These are phyloP conservation scores for Metschnikowia peoriensis DNA, from an alignment of 805 yeast genomes.

Conservation along the genomic window DNA sequence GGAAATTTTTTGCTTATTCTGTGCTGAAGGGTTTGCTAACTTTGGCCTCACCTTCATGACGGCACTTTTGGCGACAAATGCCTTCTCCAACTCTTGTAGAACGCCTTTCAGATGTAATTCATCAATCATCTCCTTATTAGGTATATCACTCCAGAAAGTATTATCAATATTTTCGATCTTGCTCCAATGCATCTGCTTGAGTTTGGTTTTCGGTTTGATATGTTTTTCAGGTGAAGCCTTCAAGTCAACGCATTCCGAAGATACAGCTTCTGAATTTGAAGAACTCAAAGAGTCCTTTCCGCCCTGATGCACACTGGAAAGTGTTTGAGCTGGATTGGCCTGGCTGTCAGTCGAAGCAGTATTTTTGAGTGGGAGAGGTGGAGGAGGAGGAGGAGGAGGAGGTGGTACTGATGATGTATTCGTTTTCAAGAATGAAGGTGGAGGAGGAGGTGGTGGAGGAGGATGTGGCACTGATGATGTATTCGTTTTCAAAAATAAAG, in stretches of 20 bases:
- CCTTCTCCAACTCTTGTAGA: slow-evolving; percentile 76
- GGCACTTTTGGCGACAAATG: slow-evolving; percentile 79
- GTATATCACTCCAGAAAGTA: slow-evolving; percentile 80
- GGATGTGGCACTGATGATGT: no score
- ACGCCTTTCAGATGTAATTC: slow-evolving; percentile 75
- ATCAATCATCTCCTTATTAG: slow-evolving; percentile 57
- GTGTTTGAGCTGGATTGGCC: neutral
- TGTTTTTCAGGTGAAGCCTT: neutral
- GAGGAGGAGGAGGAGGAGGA: no score
- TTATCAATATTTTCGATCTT: slow-evolving; percentile 78
- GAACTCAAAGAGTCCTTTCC: neutral
- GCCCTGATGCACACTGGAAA: neutral
- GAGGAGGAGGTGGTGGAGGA: no score
- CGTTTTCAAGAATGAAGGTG: no score
- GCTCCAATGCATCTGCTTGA: slow-evolving; percentile 98
- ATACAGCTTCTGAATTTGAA: neutral
- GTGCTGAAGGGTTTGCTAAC: neutral
- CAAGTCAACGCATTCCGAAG: neutral
- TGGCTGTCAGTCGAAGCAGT: no score
- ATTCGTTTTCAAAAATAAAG: neutral
- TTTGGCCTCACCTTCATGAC: slow-evolving; percentile 36
- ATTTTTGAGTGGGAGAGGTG: no score
- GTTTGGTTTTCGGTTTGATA: slow-evolving; percentile 62
- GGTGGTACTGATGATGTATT: no score
- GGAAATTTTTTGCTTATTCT: slow-evolving; percentile 49